Evolutionary conservation across 306 rosid genomes (phyloP).

Genomic region (Cucumis sativus): DNA sequence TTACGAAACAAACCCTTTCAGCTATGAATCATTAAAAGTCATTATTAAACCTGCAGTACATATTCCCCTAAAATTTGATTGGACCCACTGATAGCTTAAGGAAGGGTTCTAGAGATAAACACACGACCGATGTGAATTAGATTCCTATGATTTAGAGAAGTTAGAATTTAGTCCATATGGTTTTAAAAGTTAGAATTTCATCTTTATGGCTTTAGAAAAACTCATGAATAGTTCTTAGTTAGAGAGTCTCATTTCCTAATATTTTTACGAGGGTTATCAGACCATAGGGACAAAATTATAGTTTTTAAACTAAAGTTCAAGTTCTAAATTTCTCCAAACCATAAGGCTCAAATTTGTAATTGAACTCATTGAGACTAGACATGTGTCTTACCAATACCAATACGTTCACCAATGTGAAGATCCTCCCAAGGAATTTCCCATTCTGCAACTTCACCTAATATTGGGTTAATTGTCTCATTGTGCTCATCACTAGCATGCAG

Average conservation of each 20-base stretch:
- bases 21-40: neutral
- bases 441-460: constrained; percentile 60
- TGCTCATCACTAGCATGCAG: constrained; percentile 23
- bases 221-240: no score
- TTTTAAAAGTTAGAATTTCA: no score
- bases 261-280: no score
- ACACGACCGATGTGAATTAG: neutral
- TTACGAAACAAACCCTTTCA: neutral
- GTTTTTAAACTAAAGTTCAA: no score
- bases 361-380: neutral
- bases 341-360: no score
- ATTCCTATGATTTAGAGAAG: no score
- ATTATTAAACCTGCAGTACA: neutral
- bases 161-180: no score
- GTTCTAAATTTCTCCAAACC: no score
- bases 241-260: no score
- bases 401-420: constrained; percentile 94
- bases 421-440: constrained; percentile 99
- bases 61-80: neutral
- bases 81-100: neutral
- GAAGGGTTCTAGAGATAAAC: neutral
- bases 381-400: constrained; percentile 78
- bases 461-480: constrained; percentile 33
- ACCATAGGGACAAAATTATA: no score
- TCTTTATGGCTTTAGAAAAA: no score